Evolutionary conservation across 805 yeast genomes (phyloP).

Genomic region (Teunomyces atbi): DNA sequence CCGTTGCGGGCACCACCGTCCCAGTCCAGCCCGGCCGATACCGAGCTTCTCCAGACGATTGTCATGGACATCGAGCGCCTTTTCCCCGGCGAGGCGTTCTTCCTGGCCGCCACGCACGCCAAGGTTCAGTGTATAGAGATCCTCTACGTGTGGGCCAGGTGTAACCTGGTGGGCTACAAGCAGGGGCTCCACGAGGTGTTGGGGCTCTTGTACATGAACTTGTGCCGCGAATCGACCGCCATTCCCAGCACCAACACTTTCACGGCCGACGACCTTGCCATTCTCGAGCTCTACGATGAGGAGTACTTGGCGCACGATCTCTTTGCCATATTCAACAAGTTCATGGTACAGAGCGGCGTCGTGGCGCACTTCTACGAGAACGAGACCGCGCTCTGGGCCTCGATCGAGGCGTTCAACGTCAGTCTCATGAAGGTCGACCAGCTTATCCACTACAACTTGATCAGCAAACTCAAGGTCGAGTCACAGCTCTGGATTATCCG

Average conservation of each 20-base stretch:
- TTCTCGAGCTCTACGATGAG: slow-evolving; percentile 39
- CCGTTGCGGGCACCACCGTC: not conserved
- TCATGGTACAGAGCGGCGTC: slow-evolving; percentile 42
- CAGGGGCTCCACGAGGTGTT: slow-evolving; percentile 57
- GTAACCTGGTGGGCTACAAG: slow-evolving; percentile 41
- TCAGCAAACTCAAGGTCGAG: slow-evolving; percentile 45
- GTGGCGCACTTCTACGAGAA: slow-evolving; percentile 31
- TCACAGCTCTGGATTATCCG: slow-evolving; percentile 57
- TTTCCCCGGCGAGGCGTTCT: slow-evolving; percentile 46
- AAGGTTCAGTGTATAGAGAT: slow-evolving; percentile 40
- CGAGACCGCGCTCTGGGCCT: slow-evolving; percentile 42
- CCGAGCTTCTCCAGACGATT: slow-evolving; percentile 41
- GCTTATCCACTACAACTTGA: slow-evolving; percentile 43
- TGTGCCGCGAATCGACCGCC: slow-evolving; percentile 34
- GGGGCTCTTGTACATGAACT: slow-evolving; percentile 45
- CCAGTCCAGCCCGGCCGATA: slow-evolving; percentile 24
- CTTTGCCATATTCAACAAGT: slow-evolving; percentile 42
- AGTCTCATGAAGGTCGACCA: slow-evolving; percentile 51
- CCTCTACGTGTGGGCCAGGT: slow-evolving; percentile 49
- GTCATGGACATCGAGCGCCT: slow-evolving; percentile 53
- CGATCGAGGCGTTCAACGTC: slow-evolving; percentile 49
- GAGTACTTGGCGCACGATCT: slow-evolving; percentile 42
- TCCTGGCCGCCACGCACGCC: slow-evolving; percentile 18
- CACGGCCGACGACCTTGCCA: slow-evolving; percentile 28
- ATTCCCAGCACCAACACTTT: slow-evolving; percentile 13